These are phyloP conservation scores for Aegilops longissima DNA, from an alignment of 176 grass and related monocot species.

Conservation along the genomic window DNA sequence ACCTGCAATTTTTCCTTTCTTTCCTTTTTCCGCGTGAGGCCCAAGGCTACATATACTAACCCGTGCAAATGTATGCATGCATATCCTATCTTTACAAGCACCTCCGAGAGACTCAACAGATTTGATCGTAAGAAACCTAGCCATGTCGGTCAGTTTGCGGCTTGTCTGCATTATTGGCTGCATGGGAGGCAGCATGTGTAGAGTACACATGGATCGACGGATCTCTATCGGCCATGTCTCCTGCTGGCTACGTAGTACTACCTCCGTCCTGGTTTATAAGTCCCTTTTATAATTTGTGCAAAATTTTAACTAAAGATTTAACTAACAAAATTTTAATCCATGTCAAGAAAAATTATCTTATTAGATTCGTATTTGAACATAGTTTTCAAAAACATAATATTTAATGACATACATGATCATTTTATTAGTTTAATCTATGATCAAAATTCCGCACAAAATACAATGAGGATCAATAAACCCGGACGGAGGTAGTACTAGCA, in stretches of 20 bases:
- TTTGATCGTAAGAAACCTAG: not conserved
- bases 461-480: too few species aligned
- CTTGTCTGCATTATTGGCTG: not conserved
- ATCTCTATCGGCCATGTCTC: not conserved
- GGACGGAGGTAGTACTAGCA: not conserved
- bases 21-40: not conserved
- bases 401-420: too few species aligned
- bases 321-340: too few species aligned
- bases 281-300: too few species aligned
- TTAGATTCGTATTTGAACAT: too few species aligned
- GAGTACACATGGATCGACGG: not conserved
- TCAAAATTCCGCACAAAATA: too few species aligned
- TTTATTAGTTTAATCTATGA: too few species aligned
- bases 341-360: too few species aligned
- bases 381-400: too few species aligned
- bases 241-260: not conserved
- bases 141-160: not conserved
- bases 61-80: not conserved
- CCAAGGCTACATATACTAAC: too few species aligned
- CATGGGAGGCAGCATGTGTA: conserved; percentile 5
- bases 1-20: not conserved
- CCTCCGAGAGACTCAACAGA: not conserved
- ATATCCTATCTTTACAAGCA: not conserved
- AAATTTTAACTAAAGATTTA: too few species aligned
- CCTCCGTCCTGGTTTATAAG: too few species aligned